phyloP scores from a whole-genome alignment of 164 flowering plant genomes.

The grape (Vitis vinifera) region DNA sequence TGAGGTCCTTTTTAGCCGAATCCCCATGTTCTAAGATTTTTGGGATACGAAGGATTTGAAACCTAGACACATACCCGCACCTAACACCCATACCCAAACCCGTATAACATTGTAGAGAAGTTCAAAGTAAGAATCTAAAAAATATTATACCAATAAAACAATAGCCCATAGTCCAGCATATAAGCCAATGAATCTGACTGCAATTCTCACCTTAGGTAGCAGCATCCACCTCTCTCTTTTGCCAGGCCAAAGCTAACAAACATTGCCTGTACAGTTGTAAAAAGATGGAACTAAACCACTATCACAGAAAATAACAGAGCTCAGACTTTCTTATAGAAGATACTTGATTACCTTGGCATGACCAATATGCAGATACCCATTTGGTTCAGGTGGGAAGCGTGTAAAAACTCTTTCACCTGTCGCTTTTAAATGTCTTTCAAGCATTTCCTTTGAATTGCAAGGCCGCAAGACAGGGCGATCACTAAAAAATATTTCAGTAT shows the following conservation, averaged over 20 bases:
- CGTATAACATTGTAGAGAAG: too few species aligned
- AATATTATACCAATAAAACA: too few species aligned
- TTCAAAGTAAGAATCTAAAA: too few species aligned
- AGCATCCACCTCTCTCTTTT: conserved; percentile 83
- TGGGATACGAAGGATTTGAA: too few species aligned
- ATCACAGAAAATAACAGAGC: background rate
- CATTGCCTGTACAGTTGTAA: conserved; percentile 69
- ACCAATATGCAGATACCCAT: conserved; percentile 98
- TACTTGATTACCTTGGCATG: conserved; percentile 86
- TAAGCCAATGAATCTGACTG: background rate
- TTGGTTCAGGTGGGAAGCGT: conserved; percentile 98
- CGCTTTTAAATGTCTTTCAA: conserved; percentile 68
- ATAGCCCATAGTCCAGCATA: too few species aligned
- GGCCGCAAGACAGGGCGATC: conserved; percentile 69
- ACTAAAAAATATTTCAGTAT: conserved; percentile 89
- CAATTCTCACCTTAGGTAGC: conserved; percentile 75
- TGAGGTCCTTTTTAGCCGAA: too few species aligned
- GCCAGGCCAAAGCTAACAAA: conserved; percentile 95
- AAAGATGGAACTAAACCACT: conserved; percentile 7
- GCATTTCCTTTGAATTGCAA: conserved; percentile 71
- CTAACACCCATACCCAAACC: too few species aligned
- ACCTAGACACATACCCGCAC: too few species aligned
- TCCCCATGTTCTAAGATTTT: too few species aligned
- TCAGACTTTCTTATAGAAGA: background rate
- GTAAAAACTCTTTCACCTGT: conserved; percentile 77